A percentile compares a stretch with the other conserved stretches of the same genome.
Conservation (phyloP, 768 basidiomycete genomes). For the Tricholoma furcatifolium region DNA sequence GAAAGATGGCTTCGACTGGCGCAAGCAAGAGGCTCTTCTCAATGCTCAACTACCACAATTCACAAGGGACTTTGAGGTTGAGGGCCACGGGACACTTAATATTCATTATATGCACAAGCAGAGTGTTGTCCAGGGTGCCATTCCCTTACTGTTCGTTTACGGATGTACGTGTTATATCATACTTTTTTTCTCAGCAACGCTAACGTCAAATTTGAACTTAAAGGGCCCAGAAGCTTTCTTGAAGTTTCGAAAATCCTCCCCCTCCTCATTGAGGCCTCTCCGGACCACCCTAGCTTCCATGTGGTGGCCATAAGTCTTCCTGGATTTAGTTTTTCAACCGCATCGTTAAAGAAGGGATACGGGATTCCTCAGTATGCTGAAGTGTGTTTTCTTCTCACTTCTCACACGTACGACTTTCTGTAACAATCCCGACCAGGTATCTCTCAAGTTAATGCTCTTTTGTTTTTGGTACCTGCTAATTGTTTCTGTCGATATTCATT, state of each 20-base stretch:
- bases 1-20: constrained; percentile 57
- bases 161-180: constrained; percentile 38
- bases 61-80: constrained; percentile 48
- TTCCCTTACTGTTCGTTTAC: constrained; percentile 46
- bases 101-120: constrained; percentile 62
- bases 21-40: constrained; percentile 47
- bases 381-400: constrained; percentile 33
- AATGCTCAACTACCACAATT: constrained; percentile 58
- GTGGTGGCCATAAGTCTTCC: constrained; percentile 60
- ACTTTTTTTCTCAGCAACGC: neutral
- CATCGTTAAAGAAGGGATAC: constrained; percentile 52
- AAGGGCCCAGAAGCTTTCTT: constrained; percentile 34
- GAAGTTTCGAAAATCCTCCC: constrained; percentile 61
- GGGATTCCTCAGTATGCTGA: constrained; percentile 49
- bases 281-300: constrained; percentile 57
- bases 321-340: constrained; percentile 61
- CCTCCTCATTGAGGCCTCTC: constrained; percentile 41
- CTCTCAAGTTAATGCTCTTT: constrained; percentile 46
- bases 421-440: constrained; percentile 28
- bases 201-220: neutral
- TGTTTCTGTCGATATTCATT: no score
- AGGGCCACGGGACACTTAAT: constrained; percentile 39
- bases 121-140: constrained; percentile 41
- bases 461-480: neutral
- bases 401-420: neutral